Percentiles rank a stretch among this genome's conserved stretches.
These are phyloP conservation scores for Candida tallmaniae DNA, from an alignment of 805 yeast species.

Conservation along the genomic window DNA sequence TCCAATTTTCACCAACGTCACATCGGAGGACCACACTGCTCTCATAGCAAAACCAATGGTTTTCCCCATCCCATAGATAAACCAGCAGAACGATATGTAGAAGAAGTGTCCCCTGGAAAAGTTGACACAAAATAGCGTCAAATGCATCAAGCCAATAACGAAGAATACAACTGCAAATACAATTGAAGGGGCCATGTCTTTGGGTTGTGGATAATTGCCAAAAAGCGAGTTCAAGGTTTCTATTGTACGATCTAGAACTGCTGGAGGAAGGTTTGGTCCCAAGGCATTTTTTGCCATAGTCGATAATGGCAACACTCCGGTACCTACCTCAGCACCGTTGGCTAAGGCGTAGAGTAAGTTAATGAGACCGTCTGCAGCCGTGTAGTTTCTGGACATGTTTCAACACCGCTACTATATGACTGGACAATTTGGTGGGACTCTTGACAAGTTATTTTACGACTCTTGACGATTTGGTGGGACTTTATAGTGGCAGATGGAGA, in stretches of 20 bases:
- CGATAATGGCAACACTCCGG: constrained; percentile 19
- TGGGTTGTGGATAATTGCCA: constrained; percentile 55
- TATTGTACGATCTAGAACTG: constrained; percentile 31
- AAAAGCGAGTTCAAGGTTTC: constrained; percentile 47
- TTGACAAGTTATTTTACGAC: no score
- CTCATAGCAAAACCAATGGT: constrained; percentile 57
- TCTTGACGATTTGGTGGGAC: no score
- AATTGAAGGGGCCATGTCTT: constrained; percentile 56
- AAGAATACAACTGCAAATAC: constrained; percentile 51
- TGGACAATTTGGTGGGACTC: no score
- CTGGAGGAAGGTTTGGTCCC: constrained; percentile 36
- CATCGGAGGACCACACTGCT: constrained; percentile 51
- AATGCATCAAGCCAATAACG: constrained; percentile 42
- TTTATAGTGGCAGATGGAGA: no score
- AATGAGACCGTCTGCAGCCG: constrained; percentile 21
- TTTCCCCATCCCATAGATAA: constrained; percentile 47
- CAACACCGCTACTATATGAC: no score
- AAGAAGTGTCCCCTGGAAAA: constrained; percentile 55
- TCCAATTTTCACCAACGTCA: constrained; percentile 43
- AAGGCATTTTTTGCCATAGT: constrained; percentile 24
- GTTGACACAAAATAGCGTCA: constrained; percentile 47
- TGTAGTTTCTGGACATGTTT: constrained; percentile 10
- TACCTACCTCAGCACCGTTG: constrained; percentile 23
- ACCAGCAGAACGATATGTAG: constrained; percentile 48
- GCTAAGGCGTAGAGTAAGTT: constrained; percentile 18